A percentile compares a stretch with the other conserved stretches of the same genome.
These are phyloP conservation scores for Asterophora parasitica DNA, from an alignment of 768 basidiomycete genomes.

Conservation along the genomic window DNA sequence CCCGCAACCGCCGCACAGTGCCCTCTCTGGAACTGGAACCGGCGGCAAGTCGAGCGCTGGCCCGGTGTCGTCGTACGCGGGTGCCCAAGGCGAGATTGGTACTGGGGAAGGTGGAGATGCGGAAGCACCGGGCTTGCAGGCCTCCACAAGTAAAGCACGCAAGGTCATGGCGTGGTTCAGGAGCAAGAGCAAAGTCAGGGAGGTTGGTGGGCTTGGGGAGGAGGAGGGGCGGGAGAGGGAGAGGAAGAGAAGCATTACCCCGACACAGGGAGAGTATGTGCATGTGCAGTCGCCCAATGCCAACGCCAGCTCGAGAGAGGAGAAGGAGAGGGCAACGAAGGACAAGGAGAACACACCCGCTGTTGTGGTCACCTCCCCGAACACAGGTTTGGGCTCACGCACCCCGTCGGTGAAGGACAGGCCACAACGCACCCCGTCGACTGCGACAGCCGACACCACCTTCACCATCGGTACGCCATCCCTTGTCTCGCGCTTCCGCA, in stretches of 20 bases:
- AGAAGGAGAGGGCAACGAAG: not conserved
- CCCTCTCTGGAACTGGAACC: conserved; percentile 2
- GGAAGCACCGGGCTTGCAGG: conserved; percentile 40
- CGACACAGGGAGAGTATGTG: conserved; percentile 26
- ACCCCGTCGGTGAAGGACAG: conserved; percentile 24
- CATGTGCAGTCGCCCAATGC: too few relatives aligned
- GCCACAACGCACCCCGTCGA: conserved; percentile 41
- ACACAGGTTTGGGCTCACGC: too few relatives aligned
- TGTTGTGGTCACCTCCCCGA: too few relatives aligned
- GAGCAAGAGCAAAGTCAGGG: conserved; percentile 54
- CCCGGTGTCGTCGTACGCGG: conserved; percentile 12
- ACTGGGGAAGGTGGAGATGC: conserved; percentile 1
- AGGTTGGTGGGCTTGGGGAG: conserved; percentile 28
- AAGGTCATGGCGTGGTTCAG: conserved; percentile 99
- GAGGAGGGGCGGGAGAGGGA: conserved; percentile 17
- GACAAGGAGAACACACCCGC: conserved; percentile 3
- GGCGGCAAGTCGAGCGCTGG: conserved; percentile 12
- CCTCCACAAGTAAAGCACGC: conserved; percentile 82
- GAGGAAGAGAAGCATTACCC: conserved; percentile 20
- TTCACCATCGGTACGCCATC: conserved; percentile 32
- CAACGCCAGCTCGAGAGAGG: too few relatives aligned
- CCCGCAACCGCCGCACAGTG: conserved; percentile 11
- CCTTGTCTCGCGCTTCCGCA: conserved; percentile 44
- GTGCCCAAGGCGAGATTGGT: conserved; percentile 26
- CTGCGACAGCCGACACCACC: conserved; percentile 36